Evolutionary conservation across 805 yeast species (phyloP), one percentile per base, ranked within the genome.

Genomic region (Starmerella apicola): DNA sequence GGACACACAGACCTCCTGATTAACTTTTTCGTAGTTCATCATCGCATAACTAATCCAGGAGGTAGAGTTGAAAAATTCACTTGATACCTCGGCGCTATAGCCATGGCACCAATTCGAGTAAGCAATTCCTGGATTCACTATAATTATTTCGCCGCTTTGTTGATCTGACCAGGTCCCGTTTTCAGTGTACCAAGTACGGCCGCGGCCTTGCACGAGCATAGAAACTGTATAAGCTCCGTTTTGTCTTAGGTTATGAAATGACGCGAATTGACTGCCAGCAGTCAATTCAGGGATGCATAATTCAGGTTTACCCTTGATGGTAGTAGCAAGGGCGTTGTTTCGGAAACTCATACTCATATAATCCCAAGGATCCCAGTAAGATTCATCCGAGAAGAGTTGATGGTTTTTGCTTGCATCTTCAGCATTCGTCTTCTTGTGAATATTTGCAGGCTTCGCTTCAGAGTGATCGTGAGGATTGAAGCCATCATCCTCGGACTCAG

Each of bases 21-120:
- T 21, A 9, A 20, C 16, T 18, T 5, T 10, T 5, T 5, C 25
- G 17, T 32, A 5, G 10, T 17, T 31, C n/a, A 9, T 5, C 24
- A 20, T 32, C 10, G 26, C 34, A 6, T 18, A 21, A 8, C 15
- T n/a, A 6, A 32, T n/a, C 34, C 34, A 32, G n/a, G n/a, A 13
- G 4, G 5, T 4, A 12, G 25, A 6, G 15, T 32, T 20, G 25
- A 43, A 9, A 10, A 41, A 3, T 5, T 23, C 16, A 13, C 26
- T 34, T 1, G 33, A 15, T 7, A 32, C 43, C 13, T 36, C 15
- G 3, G 29, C 34, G 17, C 43, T 43, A 22, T 16, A 40, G 3
- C 36, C 43, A 17, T 46, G 50, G 16, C 48, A 37, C 45, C 45
- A 46, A 27, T 31, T 21, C 28, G 29, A 21, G 4, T 18, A 20